Base-by-base conservation (phyloP, 2,329 filamentous ascomycete genomes). In the Coccinonectria pachysandricola region DNA sequence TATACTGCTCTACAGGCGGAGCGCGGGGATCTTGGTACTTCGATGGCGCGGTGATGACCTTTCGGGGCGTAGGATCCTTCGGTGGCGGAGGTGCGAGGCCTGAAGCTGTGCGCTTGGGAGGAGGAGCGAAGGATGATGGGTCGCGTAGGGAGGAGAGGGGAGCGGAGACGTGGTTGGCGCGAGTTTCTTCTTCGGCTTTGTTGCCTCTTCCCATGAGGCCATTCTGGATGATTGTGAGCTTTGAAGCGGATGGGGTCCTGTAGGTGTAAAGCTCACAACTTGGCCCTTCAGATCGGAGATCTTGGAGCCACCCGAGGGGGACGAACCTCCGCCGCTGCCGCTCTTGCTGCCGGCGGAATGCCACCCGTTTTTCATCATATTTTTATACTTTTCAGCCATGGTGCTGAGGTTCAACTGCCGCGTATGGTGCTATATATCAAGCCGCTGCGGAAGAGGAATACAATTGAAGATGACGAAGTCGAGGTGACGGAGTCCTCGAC, bases 41-140 rank as follows among this genome's bases (percentile, higher is more conserved):
- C 3, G 52, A 55, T 10, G 52, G 50, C 15, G 50, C 35, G 14
- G 48, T 27, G 32, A 45, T 29, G 28, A 46, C 52, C 24, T 42
- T 43, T 27, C 50, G 44, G 16, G 40, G 24, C 3, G 40, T 33
- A 7, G 46, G 13, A 4, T 39, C 32, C 0, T 44, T 41, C 9
- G 47, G 43, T 12, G 49, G 48, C 11, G 40, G 31, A 3, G 45
- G 40, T 9, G 34, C 38, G 21, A 43, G 47, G 53, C 55, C 67
- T 21, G 52, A 37, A 32, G 46, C 44, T 15, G 52, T 51, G 19
- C 57, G 79, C 43, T 73, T 87, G 1, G 86, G 86, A 14, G 86
- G 86, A 13, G 85, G 83, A 3, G 72, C 84, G 49, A 93, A 94
- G 10, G 74, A 70, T 1, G 71, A 53, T 1, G 84, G 86, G 48